Evolutionary conservation across 2,329 filamentous ascomycete genomes (phyloP), one percentile per base, ranked within the genome.

Genomic region (Colletotrichum sp.): DNA sequence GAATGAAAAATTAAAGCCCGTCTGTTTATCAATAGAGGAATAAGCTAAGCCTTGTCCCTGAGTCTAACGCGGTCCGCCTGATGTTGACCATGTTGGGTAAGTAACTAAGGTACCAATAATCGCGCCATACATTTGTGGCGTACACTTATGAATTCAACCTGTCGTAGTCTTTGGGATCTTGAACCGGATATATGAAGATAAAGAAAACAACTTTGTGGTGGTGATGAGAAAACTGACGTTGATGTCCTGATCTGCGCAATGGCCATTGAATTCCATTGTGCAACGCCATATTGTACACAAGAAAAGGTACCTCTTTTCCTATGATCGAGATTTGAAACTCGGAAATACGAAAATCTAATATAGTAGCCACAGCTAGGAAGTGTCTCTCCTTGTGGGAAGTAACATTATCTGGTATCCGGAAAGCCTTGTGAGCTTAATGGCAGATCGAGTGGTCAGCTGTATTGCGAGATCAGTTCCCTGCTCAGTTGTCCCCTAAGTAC

Each of bases 111-210:
- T n/a, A n/a, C n/a, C n/a, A 44, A 2, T 2, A 48, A 48, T 12
- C 18, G 18, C 39, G 3, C 0, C 18, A 6, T n/a, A n/a, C 16
- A 0, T 2, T 44, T 44, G 0, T 44, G 39, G 39, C 3, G 0
- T n/a, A 12, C 39, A 0, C 18, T n/a, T 48, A n/a, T n/a, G 39
- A n/a, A 4, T n/a, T n/a, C 5, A 48, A n/a, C 2, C 9, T n/a
- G 0, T n/a, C 9, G 39, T 48, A 0, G 5, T n/a, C 18, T 48
- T n/a, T 12, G 1, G 5, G 7, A n/a, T 0, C 9, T 0, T 48
- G 1, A 2, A n/a, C 18, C 39, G 9, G 39, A n/a, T n/a, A 48
- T 48, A 48, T 48, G 9, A 3, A 48, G 39, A 48, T 48, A 1
- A 48, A 12, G 18, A 48, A 48, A n/a, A 6, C 5, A 12, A 48